These are phyloP conservation scores for Gnomoniopsis sp. DNA, from an alignment of 2,329 filamentous ascomycete species.

Conservation along the genomic window DNA sequence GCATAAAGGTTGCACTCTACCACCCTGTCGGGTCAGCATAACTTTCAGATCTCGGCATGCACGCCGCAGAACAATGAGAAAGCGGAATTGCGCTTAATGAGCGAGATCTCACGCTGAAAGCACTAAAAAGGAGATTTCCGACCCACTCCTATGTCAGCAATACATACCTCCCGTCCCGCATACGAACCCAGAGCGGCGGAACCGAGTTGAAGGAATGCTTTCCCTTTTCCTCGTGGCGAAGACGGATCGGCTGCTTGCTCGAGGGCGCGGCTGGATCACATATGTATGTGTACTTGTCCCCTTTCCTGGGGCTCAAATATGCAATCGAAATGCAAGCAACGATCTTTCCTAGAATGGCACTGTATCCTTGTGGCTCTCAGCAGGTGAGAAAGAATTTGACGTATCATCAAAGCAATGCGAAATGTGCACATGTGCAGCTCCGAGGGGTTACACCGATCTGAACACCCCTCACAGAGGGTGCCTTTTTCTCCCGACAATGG, in stretches of 20 bases:
- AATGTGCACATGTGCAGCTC: slow-evolving; percentile 12
- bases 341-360: neutral
- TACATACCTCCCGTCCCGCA: no score
- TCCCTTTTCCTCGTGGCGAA: neutral
- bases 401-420: slow-evolving; percentile 9
- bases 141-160: no score
- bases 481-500: no score
- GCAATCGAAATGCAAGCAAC: neutral
- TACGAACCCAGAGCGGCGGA: slow-evolving; percentile 10
- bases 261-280: neutral
- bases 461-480: no score
- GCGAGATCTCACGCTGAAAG: neutral
- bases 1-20: neutral
- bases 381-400: slow-evolving; percentile 19
- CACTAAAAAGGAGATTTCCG: no score
- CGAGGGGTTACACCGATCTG: neutral
- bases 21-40: neutral
- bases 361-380: neutral
- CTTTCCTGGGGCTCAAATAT: neutral
- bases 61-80: neutral
- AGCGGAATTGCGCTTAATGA: neutral
- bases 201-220: neutral
- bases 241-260: slow-evolving; percentile 24
- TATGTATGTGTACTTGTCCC: slow-evolving; percentile 20
- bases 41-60: neutral